These are phyloP conservation scores for Skeletonema menzelii DNA, from an alignment of 108 stramenopile genomes.

Conservation along the genomic window DNA sequence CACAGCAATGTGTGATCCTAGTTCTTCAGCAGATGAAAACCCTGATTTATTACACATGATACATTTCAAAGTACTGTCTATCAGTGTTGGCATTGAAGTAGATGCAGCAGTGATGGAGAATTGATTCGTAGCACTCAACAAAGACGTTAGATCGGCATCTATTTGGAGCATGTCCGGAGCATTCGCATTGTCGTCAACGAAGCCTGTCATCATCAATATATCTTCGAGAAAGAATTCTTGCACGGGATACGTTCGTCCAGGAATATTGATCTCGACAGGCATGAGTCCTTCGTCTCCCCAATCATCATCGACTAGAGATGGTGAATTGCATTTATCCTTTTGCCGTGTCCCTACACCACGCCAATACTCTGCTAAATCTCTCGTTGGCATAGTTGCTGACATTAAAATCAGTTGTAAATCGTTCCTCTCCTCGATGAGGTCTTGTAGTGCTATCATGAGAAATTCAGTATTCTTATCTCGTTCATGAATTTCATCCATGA, in stretches of 20 bases:
- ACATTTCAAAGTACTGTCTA: conserved; percentile 41
- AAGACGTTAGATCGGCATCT: conserved; percentile 47
- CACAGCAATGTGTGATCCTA: conserved; percentile 64
- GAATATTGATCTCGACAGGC: conserved; percentile 81
- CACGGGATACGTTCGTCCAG: conserved; percentile 61
- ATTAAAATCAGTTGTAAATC: conserved; percentile 78
- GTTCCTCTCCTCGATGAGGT: conserved; percentile 62
- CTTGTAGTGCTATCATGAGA: conserved; percentile 83
- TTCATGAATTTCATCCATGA: conserved; percentile 93
- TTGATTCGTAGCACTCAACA: conserved; percentile 11
- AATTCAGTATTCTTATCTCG: conserved; percentile 90
- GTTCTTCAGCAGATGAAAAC: conserved; percentile 53
- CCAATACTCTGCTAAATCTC: conserved; percentile 80
- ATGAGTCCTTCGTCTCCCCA: conserved; percentile 19
- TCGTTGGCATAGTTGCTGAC: conserved; percentile 91
- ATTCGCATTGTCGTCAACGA: conserved; percentile 38
- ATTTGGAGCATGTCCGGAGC: conserved; percentile 47
- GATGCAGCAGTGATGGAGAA: not conserved
- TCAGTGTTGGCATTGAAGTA: not conserved
- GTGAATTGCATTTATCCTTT: not conserved
- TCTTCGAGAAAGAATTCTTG: conserved; percentile 79
- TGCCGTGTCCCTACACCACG: conserved; percentile 66
- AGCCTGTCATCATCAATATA: conserved; percentile 75
- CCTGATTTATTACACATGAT: conserved; percentile 58
- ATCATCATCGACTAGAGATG: conserved; percentile 8